These are phyloP conservation scores for Pinus albicaulis DNA, from an alignment of 75 land plant species.

Conservation along the genomic window DNA sequence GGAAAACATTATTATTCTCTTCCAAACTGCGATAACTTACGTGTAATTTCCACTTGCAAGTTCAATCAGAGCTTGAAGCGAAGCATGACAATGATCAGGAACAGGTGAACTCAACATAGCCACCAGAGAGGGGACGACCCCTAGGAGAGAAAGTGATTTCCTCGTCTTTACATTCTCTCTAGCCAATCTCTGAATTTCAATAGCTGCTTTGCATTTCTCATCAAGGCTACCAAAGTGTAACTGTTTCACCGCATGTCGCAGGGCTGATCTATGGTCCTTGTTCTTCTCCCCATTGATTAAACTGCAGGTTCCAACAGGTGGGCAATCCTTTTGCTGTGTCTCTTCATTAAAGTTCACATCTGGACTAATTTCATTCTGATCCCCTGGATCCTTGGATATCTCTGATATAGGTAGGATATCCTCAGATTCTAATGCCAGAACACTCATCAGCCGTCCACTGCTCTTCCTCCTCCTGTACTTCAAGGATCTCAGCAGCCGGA, in stretches of 20 bases:
- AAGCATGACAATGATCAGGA: slow-evolving; percentile 23
- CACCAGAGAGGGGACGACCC: slow-evolving; percentile 63
- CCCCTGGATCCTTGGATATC: not conserved
- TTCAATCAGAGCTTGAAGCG: slow-evolving; percentile 54
- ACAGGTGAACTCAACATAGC: slow-evolving; percentile 34
- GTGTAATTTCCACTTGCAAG: slow-evolving; percentile 58
- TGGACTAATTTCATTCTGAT: not conserved
- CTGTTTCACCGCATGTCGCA: slow-evolving; percentile 38
- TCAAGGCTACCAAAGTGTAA: slow-evolving; percentile 55
- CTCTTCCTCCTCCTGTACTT: slow-evolving; percentile 1
- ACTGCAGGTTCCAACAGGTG: not conserved
- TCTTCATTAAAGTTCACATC: not conserved
- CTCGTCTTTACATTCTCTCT: slow-evolving; percentile 21
- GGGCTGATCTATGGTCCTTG: not conserved
- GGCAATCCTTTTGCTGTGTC: not conserved
- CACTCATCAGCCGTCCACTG: not conserved
- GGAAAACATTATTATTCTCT: not conserved
- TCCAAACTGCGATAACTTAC: slow-evolving; percentile 31
- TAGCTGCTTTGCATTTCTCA: slow-evolving; percentile 50
- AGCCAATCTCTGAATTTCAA: slow-evolving; percentile 39
- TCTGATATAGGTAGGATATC: not conserved
- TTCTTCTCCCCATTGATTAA: not conserved
- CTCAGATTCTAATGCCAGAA: not conserved
- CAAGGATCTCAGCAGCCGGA: not conserved
- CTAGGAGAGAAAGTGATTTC: slow-evolving; percentile 44